phyloP scores from a whole-genome alignment of 1,139 yeast genomes.

The Candida dubliniensis region DNA sequence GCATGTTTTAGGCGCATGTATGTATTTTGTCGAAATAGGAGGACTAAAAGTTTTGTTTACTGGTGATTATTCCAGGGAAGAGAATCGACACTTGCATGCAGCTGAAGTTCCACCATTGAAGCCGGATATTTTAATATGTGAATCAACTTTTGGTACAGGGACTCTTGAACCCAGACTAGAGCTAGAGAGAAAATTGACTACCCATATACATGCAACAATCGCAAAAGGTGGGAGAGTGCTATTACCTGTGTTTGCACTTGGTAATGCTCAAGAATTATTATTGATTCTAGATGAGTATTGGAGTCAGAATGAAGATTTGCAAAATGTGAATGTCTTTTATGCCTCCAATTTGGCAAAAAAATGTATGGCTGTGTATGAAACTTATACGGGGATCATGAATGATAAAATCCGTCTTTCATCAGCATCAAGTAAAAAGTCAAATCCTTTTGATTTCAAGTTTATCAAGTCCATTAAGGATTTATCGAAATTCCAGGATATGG shows the following conservation, averaged over 20 bases:
- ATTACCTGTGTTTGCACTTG: conserved; percentile 93
- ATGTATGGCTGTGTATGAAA: conserved; percentile 96
- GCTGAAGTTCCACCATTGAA: conserved; percentile 91
- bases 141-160: conserved; percentile 97
- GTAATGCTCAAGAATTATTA: conserved; percentile 92
- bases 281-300: conserved; percentile 93
- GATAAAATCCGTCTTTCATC: conserved; percentile 79
- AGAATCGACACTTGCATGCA: conserved; percentile 89
- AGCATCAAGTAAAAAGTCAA: conserved; percentile 38
- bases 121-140: conserved; percentile 90
- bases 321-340: conserved; percentile 78
- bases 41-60: conserved; percentile 88
- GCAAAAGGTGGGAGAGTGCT: conserved; percentile 89
- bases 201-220: conserved; percentile 79
- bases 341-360: conserved; percentile 93
- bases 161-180: conserved; percentile 90
- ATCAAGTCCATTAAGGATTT: conserved; percentile 77
- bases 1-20: conserved; percentile 97
- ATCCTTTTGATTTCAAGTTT: conserved; percentile 88
- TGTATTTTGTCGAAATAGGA: conserved; percentile 93
- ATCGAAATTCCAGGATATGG: conserved; percentile 86
- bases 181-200: conserved; percentile 78
- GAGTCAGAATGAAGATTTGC: conserved; percentile 81
- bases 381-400: conserved; percentile 96
- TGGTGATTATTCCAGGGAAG: conserved; percentile 95